Conservation (phyloP, 805 yeast genomes). For the Lachancea waltii region DNA sequence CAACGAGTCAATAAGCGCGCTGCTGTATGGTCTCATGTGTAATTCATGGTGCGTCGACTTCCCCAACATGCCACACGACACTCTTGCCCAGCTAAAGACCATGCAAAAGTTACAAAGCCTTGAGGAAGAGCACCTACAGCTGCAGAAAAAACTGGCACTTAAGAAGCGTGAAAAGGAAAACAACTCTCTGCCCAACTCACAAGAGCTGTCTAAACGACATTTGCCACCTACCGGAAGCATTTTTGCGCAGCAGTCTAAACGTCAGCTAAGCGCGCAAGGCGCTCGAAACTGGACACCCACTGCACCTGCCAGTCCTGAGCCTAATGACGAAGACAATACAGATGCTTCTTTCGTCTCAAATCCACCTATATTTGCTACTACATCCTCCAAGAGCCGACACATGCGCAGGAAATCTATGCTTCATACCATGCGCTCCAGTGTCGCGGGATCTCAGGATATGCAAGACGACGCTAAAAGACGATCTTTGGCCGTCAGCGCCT, state of each 20-base stretch:
- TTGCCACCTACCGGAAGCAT: not conserved
- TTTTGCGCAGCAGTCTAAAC: not conserved
- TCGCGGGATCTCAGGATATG: conserved; percentile 15
- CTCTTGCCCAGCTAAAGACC: conserved; percentile 21
- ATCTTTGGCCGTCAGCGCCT: conserved; percentile 12
- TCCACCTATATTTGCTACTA: conserved; percentile 16
- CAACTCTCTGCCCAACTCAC: not conserved
- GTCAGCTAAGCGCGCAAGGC: not conserved
- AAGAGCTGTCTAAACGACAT: not conserved
- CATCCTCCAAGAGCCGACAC: conserved; percentile 10
- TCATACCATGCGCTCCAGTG: conserved; percentile 29
- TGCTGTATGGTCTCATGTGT: conserved; percentile 71
- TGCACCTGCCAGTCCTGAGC: conserved; percentile 1
- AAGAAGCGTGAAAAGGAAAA: conserved; percentile 1
- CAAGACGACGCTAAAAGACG: conserved; percentile 7
- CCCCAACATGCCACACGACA: conserved; percentile 27
- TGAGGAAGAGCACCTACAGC: conserved; percentile 15
- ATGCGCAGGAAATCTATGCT: conserved; percentile 30
- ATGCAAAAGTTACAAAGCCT: conserved; percentile 17
- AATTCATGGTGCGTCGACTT: conserved; percentile 88
- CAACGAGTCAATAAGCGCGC: conserved; percentile 73
- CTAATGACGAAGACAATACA: conserved; percentile 27
- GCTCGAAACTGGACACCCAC: not conserved
- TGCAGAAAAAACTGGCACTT: conserved; percentile 1
- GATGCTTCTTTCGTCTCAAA: conserved; percentile 32